Percentiles rank a stretch among this genome's conserved stretches.
These are phyloP conservation scores for Monascus purpureus DNA, from an alignment of 495 filamentous ascomycete species.

Conservation along the genomic window DNA sequence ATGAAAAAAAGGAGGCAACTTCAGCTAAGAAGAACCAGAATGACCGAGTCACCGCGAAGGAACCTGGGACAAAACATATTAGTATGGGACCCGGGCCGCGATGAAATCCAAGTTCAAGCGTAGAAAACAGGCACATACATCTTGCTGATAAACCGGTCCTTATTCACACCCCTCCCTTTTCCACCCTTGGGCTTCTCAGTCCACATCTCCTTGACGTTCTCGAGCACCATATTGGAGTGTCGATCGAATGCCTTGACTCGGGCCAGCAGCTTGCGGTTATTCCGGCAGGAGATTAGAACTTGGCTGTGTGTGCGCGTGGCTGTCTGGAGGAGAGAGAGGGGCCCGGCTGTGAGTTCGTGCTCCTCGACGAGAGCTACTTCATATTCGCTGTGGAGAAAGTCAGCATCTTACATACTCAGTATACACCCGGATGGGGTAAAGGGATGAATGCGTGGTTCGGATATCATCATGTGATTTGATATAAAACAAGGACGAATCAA, in stretches of 20 bases:
- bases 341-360: slow-evolving; percentile 76
- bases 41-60: slow-evolving; percentile 83
- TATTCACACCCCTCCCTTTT: slow-evolving; percentile 86
- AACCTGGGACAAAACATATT: slow-evolving; percentile 45
- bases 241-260: slow-evolving; percentile 81
- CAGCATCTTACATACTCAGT: not conserved
- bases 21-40: slow-evolving; percentile 81
- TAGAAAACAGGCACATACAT: slow-evolving; percentile 48
- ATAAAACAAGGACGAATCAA: no score
- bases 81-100: no score
- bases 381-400: slow-evolving; percentile 49
- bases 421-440: no score
- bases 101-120: not conserved
- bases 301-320: slow-evolving; percentile 77
- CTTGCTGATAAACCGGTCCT: slow-evolving; percentile 97
- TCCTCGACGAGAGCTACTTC: slow-evolving; percentile 80
- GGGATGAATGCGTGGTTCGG: not conserved
- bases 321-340: slow-evolving; percentile 84
- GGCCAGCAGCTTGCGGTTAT: slow-evolving; percentile 73
- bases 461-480: slow-evolving; percentile 6
- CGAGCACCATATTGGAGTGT: slow-evolving; percentile 95
- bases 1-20: slow-evolving; percentile 1
- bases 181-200: slow-evolving; percentile 84
- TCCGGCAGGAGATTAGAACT: slow-evolving; percentile 80
- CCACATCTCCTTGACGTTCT: slow-evolving; percentile 99